Percentiles rank a stretch among this genome's conserved stretches.
Evolutionary conservation across 176 grass and related monocot species (phyloP).

Genomic region (Oropetium thomaeum): DNA sequence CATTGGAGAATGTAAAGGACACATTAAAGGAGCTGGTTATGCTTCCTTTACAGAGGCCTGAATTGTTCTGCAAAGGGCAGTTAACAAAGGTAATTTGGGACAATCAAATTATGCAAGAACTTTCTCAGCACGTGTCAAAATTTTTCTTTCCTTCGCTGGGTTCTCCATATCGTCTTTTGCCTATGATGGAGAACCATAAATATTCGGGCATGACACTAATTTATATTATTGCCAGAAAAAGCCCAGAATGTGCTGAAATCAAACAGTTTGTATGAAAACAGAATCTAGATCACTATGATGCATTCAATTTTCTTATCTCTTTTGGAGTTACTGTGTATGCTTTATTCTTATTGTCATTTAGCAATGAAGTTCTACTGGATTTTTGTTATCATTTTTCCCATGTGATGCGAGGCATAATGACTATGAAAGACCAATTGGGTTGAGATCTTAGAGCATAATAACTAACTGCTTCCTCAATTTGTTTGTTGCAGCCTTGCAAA

Average conservation of each 20-base stretch:
- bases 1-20: constrained; percentile 96
- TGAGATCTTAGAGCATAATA: constrained; percentile 14
- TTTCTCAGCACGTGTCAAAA: not conserved
- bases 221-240: not conserved
- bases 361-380: not conserved
- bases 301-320: not conserved
- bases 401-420: not conserved
- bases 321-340: constrained; percentile 1
- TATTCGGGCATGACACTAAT: not conserved
- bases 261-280: not conserved
- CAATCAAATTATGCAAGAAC: not conserved
- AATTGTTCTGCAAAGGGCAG: constrained; percentile 98
- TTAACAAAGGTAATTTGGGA: constrained; percentile 74
- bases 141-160: not conserved
- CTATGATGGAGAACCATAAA: not conserved
- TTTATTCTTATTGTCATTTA: constrained; percentile 8
- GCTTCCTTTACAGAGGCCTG: constrained; percentile 96
- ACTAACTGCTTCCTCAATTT: constrained; percentile 23
- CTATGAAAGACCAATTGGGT: constrained; percentile 19
- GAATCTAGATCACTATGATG: not conserved
- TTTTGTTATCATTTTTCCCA: not conserved
- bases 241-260: not conserved
- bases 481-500: constrained; percentile 87
- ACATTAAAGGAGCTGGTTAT: constrained; percentile 99
- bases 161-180: not conserved